Conservation (phyloP, 148 eudicot genomes). For the Pouteria glomerata region DNA sequence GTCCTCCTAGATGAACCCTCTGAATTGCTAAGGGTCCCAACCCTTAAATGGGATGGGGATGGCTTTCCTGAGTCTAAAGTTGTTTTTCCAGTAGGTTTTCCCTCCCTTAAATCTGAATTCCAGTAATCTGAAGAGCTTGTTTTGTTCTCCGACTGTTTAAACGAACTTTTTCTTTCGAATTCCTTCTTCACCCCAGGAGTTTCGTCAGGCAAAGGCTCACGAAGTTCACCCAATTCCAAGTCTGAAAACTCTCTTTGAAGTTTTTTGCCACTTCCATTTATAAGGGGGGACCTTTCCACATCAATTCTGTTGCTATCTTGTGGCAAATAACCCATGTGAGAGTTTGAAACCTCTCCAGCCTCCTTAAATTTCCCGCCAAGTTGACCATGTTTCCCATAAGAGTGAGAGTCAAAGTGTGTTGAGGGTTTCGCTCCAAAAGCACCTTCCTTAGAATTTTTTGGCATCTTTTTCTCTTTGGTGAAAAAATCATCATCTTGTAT, state of each 20-base stretch:
- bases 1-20: constrained; percentile 35
- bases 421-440: constrained; percentile 30
- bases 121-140: constrained; percentile 40
- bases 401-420: constrained; percentile 18
- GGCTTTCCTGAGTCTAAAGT: constrained; percentile 29
- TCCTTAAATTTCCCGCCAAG: constrained; percentile 29
- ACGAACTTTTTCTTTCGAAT: constrained; percentile 61
- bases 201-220: constrained; percentile 63
- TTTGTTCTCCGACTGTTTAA: constrained; percentile 51
- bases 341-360: constrained; percentile 28
- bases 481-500: constrained; percentile 36
- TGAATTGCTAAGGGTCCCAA: constrained; percentile 22
- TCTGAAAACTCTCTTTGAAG: constrained; percentile 81
- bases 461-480: constrained; percentile 35
- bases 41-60: constrained; percentile 31
- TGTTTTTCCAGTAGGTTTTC: constrained; percentile 41
- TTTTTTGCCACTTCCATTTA: constrained; percentile 30
- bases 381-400: constrained; percentile 35
- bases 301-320: constrained; percentile 30
- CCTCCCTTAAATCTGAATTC: constrained; percentile 43
- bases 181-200: constrained; percentile 31
- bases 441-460: constrained; percentile 35
- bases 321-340: constrained; percentile 20
- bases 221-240: constrained; percentile 91
- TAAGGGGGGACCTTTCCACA: constrained; percentile 32